phyloP scores from a whole-genome alignment of 257 asterid species.

The Petunia secreta region DNA sequence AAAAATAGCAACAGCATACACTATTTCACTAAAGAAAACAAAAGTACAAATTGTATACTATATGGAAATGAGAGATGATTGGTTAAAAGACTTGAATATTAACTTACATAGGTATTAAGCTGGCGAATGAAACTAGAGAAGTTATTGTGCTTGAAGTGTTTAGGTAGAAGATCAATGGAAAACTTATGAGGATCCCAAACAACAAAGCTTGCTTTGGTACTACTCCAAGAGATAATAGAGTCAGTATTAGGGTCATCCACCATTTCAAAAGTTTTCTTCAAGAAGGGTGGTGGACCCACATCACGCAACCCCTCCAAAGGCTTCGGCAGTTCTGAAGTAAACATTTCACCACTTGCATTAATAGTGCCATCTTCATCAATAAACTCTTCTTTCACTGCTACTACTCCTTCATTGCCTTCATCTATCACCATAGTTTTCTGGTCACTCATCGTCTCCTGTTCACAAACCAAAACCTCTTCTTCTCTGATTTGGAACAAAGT shows the following conservation, averaged over 20 bases:
- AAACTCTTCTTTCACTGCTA: conserved; percentile 62
- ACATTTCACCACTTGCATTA: conserved; percentile 12
- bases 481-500: not conserved
- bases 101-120: conserved; percentile 85
- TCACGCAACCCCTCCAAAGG: conserved; percentile 66
- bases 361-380: conserved; percentile 44
- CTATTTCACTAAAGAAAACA: not conserved
- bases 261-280: conserved; percentile 87
- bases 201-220: conserved; percentile 52
- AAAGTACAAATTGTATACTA: not conserved
- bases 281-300: conserved; percentile 75
- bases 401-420: conserved; percentile 9
- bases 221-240: conserved; percentile 74
- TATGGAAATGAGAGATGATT: not conserved
- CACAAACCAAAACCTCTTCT: not conserved
- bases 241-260: conserved; percentile 85
- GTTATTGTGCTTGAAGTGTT: conserved; percentile 84
- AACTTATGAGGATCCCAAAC: conserved; percentile 85
- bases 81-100: not conserved
- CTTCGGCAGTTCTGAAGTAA: conserved; percentile 29
- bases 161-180: conserved; percentile 75
- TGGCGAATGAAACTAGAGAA: conserved; percentile 96
- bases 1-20: not conserved
- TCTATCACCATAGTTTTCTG: conserved; percentile 19
- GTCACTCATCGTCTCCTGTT: not conserved